These are phyloP conservation scores for Candolleomyces efflorescens DNA, from an alignment of 768 basidiomycete genomes.

Conservation along the genomic window DNA sequence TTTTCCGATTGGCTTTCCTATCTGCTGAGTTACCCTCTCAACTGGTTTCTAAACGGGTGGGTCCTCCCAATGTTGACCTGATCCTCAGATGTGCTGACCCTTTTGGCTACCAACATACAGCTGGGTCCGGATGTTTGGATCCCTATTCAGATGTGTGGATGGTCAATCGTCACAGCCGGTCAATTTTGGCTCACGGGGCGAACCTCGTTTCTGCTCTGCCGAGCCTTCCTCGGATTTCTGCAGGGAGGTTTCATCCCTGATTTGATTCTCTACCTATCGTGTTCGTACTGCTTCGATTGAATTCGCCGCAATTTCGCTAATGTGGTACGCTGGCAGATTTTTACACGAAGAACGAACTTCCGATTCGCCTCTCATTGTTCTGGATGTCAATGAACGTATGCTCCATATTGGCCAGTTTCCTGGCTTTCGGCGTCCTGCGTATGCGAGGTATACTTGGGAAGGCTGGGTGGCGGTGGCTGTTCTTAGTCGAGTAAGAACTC, in stretches of 20 bases:
- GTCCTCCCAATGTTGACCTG: no score
- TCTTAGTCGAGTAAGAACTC: conserved; percentile 9
- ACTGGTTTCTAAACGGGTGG: conserved; percentile 43
- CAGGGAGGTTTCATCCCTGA: conserved; percentile 50
- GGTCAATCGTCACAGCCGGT: conserved; percentile 43
- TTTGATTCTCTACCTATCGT: conserved; percentile 57
- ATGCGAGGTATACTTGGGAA: background rate
- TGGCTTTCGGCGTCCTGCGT: conserved; percentile 56
- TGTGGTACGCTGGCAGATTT: conserved; percentile 33
- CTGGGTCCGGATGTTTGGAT: conserved; percentile 64
- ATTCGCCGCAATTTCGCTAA: background rate
- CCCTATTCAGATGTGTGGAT: conserved; percentile 54
- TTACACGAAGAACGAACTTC: conserved; percentile 57
- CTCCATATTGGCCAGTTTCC: conserved; percentile 45
- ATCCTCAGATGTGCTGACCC: background rate
- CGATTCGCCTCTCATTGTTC: conserved; percentile 51
- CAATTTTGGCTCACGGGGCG: conserved; percentile 28
- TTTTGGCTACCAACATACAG: conserved; percentile 9
- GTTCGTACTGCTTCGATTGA: conserved; percentile 24
- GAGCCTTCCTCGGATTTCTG: conserved; percentile 39
- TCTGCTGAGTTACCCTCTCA: conserved; percentile 61
- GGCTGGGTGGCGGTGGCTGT: conserved; percentile 6
- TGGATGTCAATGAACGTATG: conserved; percentile 48
- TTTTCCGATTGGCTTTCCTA: conserved; percentile 49
- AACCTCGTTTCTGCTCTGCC: conserved; percentile 42